Percentiles rank a stretch among this genome's conserved stretches.
Evolutionary conservation across 148 eudicot genomes (phyloP).

Genomic region (Diospyros kaki): DNA sequence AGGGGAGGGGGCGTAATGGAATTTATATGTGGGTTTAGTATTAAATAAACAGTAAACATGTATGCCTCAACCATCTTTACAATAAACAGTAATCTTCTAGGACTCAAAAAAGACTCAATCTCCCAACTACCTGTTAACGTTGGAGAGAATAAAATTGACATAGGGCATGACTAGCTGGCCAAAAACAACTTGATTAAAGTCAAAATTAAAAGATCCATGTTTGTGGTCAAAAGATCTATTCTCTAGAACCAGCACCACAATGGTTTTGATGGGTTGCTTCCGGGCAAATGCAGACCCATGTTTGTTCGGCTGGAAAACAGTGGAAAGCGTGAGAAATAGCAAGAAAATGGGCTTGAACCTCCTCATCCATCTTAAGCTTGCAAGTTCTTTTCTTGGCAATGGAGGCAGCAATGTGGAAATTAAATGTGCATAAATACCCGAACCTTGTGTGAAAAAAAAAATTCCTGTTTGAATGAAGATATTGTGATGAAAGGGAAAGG

Average conservation of each 20-base stretch:
- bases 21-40: too few species aligned
- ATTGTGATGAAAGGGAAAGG: neutral
- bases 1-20: too few species aligned
- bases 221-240: slow-evolving; percentile 93
- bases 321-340: slow-evolving; percentile 26
- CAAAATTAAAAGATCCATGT: too few species aligned
- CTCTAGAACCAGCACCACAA: slow-evolving; percentile 77
- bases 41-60: too few species aligned
- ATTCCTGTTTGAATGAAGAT: neutral
- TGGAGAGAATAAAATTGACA: too few species aligned
- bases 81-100: too few species aligned
- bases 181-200: too few species aligned
- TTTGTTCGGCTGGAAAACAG: slow-evolving; percentile 12
- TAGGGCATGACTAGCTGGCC: too few species aligned
- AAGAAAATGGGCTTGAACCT: slow-evolving; percentile 21
- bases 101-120: too few species aligned
- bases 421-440: neutral
- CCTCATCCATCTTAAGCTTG: slow-evolving; percentile 31
- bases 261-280: slow-evolving; percentile 63
- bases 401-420: slow-evolving; percentile 1
- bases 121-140: too few species aligned
- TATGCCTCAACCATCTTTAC: too few species aligned
- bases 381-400: neutral
- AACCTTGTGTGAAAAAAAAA: neutral
- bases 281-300: slow-evolving; percentile 10